These are phyloP conservation scores for Akebia trifoliata DNA, from an alignment of 164 flowering plant genomes.

Conservation along the genomic window DNA sequence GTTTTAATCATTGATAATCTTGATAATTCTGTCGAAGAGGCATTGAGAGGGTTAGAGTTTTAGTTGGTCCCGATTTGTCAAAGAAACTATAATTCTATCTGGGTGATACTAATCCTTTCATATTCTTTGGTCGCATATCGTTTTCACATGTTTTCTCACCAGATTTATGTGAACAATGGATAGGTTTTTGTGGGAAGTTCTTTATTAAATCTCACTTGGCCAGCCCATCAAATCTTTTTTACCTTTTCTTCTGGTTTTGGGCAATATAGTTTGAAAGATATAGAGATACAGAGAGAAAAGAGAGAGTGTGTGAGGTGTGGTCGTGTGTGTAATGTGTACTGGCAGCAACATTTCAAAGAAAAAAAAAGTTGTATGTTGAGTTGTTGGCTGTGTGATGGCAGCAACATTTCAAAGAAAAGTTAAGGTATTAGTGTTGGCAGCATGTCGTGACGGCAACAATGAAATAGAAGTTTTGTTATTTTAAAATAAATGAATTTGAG, in stretches of 20 bases:
- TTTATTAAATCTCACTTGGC: slow-evolving; percentile 5
- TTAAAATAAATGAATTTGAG: no score
- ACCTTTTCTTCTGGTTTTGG: neutral
- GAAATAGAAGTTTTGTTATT: no score
- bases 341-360: no score
- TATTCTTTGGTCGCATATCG: neutral
- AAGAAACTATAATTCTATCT: slow-evolving; percentile 48
- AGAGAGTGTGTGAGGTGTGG: no score
- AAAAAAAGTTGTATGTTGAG: no score
- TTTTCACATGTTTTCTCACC: slow-evolving; percentile 1
- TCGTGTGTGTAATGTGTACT: no score
- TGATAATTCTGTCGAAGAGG: slow-evolving; percentile 63
- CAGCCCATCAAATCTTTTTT: slow-evolving; percentile 5
- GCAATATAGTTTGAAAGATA: no score
- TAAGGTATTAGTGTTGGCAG: no score
- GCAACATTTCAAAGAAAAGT: no score
- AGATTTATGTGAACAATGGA: slow-evolving; percentile 5
- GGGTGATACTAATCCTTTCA: slow-evolving; percentile 24
- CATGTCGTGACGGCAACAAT: no score
- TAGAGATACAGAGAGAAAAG: neutral
- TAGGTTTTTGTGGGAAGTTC: slow-evolving; percentile 17
- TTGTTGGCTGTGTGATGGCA: no score
- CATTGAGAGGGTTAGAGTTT: slow-evolving; percentile 48
- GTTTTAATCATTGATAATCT: slow-evolving; percentile 76
- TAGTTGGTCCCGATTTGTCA: slow-evolving; percentile 61